Base-by-base conservation (phyloP, 495 filamentous ascomycete species). In the Daldinia grandis region DNA sequence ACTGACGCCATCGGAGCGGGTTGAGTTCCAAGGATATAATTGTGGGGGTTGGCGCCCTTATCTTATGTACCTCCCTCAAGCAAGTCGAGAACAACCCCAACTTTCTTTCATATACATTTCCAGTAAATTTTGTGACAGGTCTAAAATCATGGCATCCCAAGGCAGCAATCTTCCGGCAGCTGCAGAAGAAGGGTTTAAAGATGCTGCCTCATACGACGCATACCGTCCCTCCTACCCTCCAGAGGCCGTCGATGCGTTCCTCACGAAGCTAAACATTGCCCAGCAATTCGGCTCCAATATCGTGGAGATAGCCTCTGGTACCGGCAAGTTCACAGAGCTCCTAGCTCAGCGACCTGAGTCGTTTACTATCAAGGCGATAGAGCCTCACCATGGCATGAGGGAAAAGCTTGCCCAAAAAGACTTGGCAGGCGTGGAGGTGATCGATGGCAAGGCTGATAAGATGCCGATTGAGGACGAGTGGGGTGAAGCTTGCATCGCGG, bases 311-410 rank as follows among this genome's bases (percentile, higher is more conserved):
- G 90, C 83, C 0, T 84, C 87, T 4, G 90, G 90, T 0, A 91
- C 88, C 0, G 90, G 90, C 9, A 91, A 91, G 68, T 88, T 90
- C 71, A 91, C 88, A 3, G 84, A 89, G 69, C 66, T 85, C 19
- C 79, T 92, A 6, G 83, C 84, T 1, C 74, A 51, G 4, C 76
- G 88, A 30, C 75, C 79, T 2, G 86, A 91, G 72, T 63, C 68
- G 1, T 91, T 81, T 74, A 73, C 82, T 25, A 83, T 91, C 42
- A 66, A 87, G 15, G 90, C 88, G 4, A 81, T 91, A 25, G 89
- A 91, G 71, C 90, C 89, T 7, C 88, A 89, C 71, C 78, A 74
- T 19, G 82, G 74, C 1, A 92, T 91, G 89, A 77, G 88, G 17
- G 78, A 76, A 28, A 81, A 85, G 69, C 79, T 91, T 42, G 82